Conservation (phyloP, 495 filamentous ascomycete species). For the Penicillium waksmanii region DNA sequence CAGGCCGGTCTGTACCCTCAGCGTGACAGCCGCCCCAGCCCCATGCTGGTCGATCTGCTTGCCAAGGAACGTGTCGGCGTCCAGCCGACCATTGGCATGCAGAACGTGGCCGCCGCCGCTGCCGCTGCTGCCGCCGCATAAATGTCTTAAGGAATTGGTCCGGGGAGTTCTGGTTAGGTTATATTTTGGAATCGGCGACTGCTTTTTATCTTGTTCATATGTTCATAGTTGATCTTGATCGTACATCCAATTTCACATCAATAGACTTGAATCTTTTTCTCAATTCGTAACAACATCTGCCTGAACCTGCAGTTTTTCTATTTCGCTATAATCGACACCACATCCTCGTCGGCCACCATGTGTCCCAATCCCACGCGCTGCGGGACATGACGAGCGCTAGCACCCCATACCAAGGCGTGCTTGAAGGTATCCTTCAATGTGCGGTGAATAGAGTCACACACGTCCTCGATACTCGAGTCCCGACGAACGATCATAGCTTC, state of each 20-base stretch:
- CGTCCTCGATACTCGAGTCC: constrained; percentile 91
- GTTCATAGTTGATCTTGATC: constrained; percentile 12
- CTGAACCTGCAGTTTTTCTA: constrained; percentile 20
- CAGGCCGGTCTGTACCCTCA: constrained; percentile 65
- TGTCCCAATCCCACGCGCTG: constrained; percentile 91
- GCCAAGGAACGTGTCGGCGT: constrained; percentile 94
- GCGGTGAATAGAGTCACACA: constrained; percentile 94
- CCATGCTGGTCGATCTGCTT: constrained; percentile 86
- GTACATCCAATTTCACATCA: constrained; percentile 17
- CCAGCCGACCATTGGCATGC: constrained; percentile 63
- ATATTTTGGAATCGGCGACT: constrained; percentile 5
- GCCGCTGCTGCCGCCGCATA: constrained; percentile 40
- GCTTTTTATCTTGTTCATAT: constrained; percentile 19
- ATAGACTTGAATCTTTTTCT: constrained; percentile 14
- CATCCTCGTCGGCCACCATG: constrained; percentile 91
- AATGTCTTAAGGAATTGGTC: constrained; percentile 12
- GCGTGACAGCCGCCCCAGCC: constrained; percentile 80
- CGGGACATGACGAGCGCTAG: constrained; percentile 90
- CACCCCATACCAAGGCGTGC: constrained; percentile 97
- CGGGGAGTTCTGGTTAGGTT: constrained; percentile 24
- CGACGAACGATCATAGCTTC: constrained; percentile 93
- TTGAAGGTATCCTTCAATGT: constrained; percentile 98
- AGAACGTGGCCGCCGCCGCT: constrained; percentile 50
- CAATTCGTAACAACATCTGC: constrained; percentile 4
- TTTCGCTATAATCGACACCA: constrained; percentile 83